Evolutionary conservation across 768 basidiomycete genomes (phyloP).

Genomic region (Leccinellum luteum): DNA sequence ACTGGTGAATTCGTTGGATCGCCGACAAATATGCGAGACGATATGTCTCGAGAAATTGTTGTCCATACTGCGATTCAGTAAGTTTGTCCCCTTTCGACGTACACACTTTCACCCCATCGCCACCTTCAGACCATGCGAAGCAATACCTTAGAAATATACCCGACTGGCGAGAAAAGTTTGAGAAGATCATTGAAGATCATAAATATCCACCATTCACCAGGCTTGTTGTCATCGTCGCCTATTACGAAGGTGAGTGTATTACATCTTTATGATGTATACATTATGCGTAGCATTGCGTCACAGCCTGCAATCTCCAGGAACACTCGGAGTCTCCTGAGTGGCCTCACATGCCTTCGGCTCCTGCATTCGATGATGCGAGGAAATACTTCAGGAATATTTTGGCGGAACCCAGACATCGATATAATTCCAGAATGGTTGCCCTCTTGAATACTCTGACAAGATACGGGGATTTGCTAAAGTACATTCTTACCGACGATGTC

Average conservation of each 20-base stretch:
- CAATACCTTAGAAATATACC: neutral
- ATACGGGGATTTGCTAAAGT: neutral
- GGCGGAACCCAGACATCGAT: neutral
- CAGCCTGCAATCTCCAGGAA: neutral
- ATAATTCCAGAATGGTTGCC: neutral
- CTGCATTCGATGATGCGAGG: neutral
- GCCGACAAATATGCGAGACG: neutral
- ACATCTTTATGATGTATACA: too few relatives aligned
- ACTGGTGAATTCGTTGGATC: neutral
- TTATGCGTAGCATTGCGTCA: neutral
- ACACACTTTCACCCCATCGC: neutral
- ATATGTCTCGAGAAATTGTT: neutral
- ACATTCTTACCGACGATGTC: neutral
- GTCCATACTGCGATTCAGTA: neutral
- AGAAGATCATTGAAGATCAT: neutral
- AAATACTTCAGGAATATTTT: neutral
- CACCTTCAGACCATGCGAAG: conserved; percentile 15
- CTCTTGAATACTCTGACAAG: neutral
- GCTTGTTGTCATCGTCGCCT: neutral
- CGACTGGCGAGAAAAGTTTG: neutral
- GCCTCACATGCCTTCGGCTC: too few relatives aligned
- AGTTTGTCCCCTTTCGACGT: neutral
- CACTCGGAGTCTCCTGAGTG: too few relatives aligned
- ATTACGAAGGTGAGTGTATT: neutral
- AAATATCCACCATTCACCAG: neutral